Evolutionary conservation across 2,329 filamentous ascomycete species (phyloP).

Genomic region (Byssothecium circinans): DNA sequence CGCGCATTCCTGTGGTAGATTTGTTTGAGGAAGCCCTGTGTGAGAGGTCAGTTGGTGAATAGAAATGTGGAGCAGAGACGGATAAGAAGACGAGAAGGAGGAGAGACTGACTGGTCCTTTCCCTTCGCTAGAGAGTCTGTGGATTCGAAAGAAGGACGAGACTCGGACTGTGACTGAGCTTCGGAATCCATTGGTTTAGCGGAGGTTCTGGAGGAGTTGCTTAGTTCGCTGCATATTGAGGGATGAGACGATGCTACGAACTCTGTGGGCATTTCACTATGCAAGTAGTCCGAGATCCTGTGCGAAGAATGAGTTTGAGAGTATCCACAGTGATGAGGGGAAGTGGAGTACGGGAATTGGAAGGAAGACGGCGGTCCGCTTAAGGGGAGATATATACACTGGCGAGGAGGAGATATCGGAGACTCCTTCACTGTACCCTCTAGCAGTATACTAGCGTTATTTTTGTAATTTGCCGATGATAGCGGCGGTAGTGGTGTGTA

Average conservation of each 20-base stretch:
- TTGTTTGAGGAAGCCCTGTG: background rate
- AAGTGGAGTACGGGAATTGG: background rate
- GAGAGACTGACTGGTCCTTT: conserved; percentile 3
- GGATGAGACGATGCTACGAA: conserved; percentile 5
- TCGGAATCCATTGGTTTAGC: background rate
- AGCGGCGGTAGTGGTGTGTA: too few relatives aligned
- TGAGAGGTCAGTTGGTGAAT: background rate
- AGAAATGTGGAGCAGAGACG: background rate
- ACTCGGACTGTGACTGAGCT: background rate
- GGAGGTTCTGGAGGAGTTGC: background rate
- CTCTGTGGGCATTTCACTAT: conserved; percentile 8
- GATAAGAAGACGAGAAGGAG: too few relatives aligned
- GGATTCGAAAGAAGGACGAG: conserved; percentile 2
- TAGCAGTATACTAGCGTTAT: too few relatives aligned
- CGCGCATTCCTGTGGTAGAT: conserved; percentile 5
- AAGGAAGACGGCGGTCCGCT: too few relatives aligned
- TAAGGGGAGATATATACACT: too few relatives aligned
- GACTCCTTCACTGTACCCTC: too few relatives aligned
- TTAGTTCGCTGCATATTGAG: conserved; percentile 5
- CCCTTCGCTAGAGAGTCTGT: background rate
- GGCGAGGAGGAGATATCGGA: too few relatives aligned
- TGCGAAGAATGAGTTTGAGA: background rate
- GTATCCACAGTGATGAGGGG: background rate
- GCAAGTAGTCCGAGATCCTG: background rate
- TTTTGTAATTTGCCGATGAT: too few relatives aligned